Base-by-base conservation (phyloP, 805 yeast species). In the Wickerhamiella cacticola region DNA sequence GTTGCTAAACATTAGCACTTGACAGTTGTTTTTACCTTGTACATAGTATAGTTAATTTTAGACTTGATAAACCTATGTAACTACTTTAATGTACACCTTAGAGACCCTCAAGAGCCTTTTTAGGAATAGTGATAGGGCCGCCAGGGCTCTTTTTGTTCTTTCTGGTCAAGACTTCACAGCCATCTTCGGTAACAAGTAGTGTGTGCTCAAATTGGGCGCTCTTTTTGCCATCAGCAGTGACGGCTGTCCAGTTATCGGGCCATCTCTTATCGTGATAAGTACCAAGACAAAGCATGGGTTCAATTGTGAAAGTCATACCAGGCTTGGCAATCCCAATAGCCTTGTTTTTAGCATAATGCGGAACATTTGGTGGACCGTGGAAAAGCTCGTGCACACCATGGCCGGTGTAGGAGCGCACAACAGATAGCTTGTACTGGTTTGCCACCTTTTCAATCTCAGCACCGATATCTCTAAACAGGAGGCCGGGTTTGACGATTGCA, bases 171-270 rank as follows among this genome's bases (percentile, higher is more conserved):
- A 89, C 80, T 68, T 92, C 98, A 23, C 79, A 83, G 18, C 98
- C 98, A 46, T 78, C 80, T 61, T 88, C 97, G 6, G 98, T 92
- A 34, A 92, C 92, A 50, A 92, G 66, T 60, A 92, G 59, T 61
- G 94, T 89, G 63, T 92, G 96, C 66, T 92, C 71, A 58, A 92
- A 92, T 65, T 92, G 98, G 0, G 98, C 97, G 57, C 89, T 80
- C 51, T 75, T 70, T 59, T 77, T 76, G 48, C 98, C 98, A 62
- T 92, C 98, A 35, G 78, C 79, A 15, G 98, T 92, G 15, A 77
- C 76, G 1, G 94, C 77, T 4, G 98, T 92, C 98, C 98, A 92
- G 64, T 85, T 82, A 64, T 92, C 98, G 2, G 98, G 98, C 98
- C 98, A 92, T 49, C 79, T 70, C 50, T 74, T 66, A 64, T 88